Percentiles rank a stretch among this genome's conserved stretches.
Evolutionary conservation across 2,329 filamentous ascomycete species (phyloP).

Genomic region (Aspergillus aculeatinus): DNA sequence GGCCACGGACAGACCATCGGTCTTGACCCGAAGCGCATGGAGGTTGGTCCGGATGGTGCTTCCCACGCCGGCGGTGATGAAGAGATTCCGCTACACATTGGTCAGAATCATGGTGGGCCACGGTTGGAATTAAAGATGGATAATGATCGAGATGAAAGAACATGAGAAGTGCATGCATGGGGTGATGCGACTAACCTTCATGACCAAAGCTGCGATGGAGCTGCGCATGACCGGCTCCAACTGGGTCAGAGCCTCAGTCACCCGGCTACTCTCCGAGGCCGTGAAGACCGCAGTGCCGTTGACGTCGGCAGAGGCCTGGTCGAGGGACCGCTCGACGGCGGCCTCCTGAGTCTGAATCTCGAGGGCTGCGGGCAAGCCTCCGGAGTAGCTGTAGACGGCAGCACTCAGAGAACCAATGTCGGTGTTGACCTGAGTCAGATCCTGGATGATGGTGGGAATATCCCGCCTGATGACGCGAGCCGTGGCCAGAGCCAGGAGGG

Average conservation of each 20-base stretch:
- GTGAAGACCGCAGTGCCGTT: slow-evolving; percentile 2
- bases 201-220: slow-evolving; percentile 2
- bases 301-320: background rate
- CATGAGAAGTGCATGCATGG: background rate
- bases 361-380: background rate
- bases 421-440: background rate
- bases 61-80: slow-evolving; percentile 4
- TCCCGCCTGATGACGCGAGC: slow-evolving; percentile 4
- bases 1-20: background rate
- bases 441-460: background rate
- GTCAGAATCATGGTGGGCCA: background rate
- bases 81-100: background rate
- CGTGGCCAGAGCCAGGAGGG: slow-evolving; percentile 1
- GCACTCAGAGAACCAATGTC: background rate
- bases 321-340: background rate
- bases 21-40: background rate
- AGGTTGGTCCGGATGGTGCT: background rate
- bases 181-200: background rate
- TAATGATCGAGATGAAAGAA: too few species aligned
- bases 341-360: slow-evolving; percentile 6
- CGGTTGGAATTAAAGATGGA: background rate
- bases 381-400: slow-evolving; percentile 3
- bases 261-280: background rate
- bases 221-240: slow-evolving; percentile 5
- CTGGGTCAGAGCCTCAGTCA: slow-evolving; percentile 2